Evolutionary conservation across 257 asterid species (phyloP), one percentile per base, ranked within the genome.

Genomic region (Linderniella brevidens): DNA sequence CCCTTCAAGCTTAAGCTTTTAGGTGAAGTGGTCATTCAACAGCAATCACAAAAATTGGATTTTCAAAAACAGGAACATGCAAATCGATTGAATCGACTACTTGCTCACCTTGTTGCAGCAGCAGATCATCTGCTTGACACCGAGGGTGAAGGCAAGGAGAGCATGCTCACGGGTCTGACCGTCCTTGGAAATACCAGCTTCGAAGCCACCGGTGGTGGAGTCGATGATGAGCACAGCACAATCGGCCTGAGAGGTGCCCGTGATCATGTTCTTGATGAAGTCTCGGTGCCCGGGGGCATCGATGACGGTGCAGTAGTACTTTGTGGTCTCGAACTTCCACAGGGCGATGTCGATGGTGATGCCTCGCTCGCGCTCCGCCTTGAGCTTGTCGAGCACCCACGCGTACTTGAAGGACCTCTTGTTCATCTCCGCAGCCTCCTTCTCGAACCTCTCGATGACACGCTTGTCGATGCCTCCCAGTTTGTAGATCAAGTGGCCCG

Each of bases 161-260:
- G 93, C 92, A 37, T 81, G 92, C 70, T 78, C 90, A 40, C 90
- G 82, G 48, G 90, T 80, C 79, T 80, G 93, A 9, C 88, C 93
- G 18, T 77, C 93, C 80, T 80, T 77, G 13, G 88, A 80, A 41
- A 80, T 80, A 67, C 93, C 88, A 45, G 93, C 88, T 61, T 80
- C 93, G 29, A 80, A 80, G 56, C 88, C 93, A 65, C 93, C 88
- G 61, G 85, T 80, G 48, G 93, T 80, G 37, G 93, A 80, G 58
- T 80, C 93, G 8, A 80, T 80, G 58, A 80, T 80, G 8, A 80
- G 81, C 32, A 25, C 32, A 25, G 32, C 32, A 6, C 32, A 25
- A 6, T 25, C 32, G 32, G 32, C 32, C 32, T 25, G 32, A 3
- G 32, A 25, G 3, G 32, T 25, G 6, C 32, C 32, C 3, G 32